These are phyloP conservation scores for Mucor velutinosus DNA, from an alignment of 371 early-diverging fungal species.

Conservation along the genomic window DNA sequence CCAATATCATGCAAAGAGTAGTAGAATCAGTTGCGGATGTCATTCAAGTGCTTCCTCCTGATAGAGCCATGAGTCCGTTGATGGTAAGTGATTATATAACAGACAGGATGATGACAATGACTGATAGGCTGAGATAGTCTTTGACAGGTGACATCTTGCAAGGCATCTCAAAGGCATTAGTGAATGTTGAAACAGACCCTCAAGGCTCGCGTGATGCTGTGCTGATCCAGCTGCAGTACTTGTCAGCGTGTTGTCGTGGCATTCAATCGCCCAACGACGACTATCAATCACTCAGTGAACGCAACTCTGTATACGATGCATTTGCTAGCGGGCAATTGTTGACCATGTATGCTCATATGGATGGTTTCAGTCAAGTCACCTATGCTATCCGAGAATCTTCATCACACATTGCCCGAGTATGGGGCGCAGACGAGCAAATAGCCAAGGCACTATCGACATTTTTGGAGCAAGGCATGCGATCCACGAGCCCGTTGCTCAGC, in stretches of 20 bases:
- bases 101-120: neutral
- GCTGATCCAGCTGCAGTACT: slow-evolving; percentile 42
- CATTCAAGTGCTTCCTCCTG: slow-evolving; percentile 64
- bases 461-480: slow-evolving; percentile 56
- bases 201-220: slow-evolving; percentile 21
- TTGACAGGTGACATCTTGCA: slow-evolving; percentile 50
- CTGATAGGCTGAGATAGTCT: slow-evolving; percentile 20
- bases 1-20: slow-evolving; percentile 67
- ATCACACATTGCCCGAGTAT: slow-evolving; percentile 30
- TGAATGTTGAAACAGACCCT: slow-evolving; percentile 15
- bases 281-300: slow-evolving; percentile 37
- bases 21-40: slow-evolving; percentile 76
- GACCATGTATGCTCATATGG: slow-evolving; percentile 26
- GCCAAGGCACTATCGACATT: slow-evolving; percentile 50
- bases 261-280: slow-evolving; percentile 58
- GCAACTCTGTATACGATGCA: slow-evolving; percentile 37
- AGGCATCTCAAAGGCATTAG: slow-evolving; percentile 33
- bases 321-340: slow-evolving; percentile 43
- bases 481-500: slow-evolving; percentile 49
- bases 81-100: slow-evolving; percentile 42
- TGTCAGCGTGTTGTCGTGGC: slow-evolving; percentile 57
- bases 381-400: slow-evolving; percentile 36
- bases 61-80: slow-evolving; percentile 55
- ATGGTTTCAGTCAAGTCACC: slow-evolving; percentile 34
- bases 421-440: slow-evolving; percentile 44